These are phyloP conservation scores for Simplicillium aogashimaense DNA, from an alignment of 2,329 filamentous ascomycete species.

Conservation along the genomic window DNA sequence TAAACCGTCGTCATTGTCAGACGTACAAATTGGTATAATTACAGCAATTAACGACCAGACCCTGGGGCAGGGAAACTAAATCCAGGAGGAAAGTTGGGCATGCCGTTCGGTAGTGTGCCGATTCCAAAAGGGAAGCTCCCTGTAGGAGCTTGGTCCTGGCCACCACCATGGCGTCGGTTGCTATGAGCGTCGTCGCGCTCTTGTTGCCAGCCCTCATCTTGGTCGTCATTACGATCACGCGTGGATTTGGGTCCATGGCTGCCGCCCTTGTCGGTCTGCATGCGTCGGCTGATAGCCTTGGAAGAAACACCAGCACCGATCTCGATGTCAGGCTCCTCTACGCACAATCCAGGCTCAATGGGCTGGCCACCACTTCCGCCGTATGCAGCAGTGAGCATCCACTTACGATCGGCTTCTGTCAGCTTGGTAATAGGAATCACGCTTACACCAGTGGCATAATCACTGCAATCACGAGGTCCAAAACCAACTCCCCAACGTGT, in stretches of 20 bases:
- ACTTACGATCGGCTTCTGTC: slow-evolving; percentile 93
- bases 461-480: slow-evolving; percentile 91
- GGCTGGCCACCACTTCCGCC: slow-evolving; percentile 80
- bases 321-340: slow-evolving; percentile 97
- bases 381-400: slow-evolving; percentile 89
- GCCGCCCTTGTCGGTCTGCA: slow-evolving; percentile 59
- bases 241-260: slow-evolving; percentile 55
- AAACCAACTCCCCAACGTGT: slow-evolving; percentile 98
- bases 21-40: no score
- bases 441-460: slow-evolving; percentile 87
- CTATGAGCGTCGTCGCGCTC: slow-evolving; percentile 10
- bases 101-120: slow-evolving; percentile 28
- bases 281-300: slow-evolving; percentile 66
- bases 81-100: slow-evolving; percentile 30
- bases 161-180: slow-evolving; percentile 7
- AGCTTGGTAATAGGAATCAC: slow-evolving; percentile 86
- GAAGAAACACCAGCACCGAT: slow-evolving; percentile 96
- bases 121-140: slow-evolving; percentile 1
- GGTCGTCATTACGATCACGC: slow-evolving; percentile 22
- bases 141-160: slow-evolving; percentile 10
- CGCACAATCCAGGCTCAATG: slow-evolving; percentile 74
- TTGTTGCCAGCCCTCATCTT: slow-evolving; percentile 13
- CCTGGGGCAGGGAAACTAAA: slow-evolving; percentile 27
- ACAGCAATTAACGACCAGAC: no score
- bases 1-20: no score